Conservation (phyloP, 768 basidiomycete species). For the Serendipita sp. region DNA sequence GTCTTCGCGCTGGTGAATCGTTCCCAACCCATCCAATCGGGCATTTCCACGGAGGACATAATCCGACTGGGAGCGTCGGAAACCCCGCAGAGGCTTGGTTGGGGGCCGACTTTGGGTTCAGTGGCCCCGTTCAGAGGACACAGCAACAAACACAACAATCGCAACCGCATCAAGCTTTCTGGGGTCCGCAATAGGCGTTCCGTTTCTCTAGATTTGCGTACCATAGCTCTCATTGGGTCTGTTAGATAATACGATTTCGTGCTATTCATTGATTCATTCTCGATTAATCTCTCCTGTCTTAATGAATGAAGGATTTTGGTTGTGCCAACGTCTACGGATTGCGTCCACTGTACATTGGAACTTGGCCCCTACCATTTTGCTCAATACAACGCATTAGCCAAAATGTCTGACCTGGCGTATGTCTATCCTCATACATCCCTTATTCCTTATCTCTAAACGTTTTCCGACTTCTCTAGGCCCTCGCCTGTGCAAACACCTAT, state of each 20-base stretch:
- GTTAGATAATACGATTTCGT: background rate
- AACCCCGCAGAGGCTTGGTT: conserved; percentile 1
- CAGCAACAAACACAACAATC: no score
- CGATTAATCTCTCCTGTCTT: no score
- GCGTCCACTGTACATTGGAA: background rate
- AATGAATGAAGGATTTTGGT: no score
- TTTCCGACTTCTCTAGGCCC: background rate
- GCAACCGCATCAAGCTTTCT: background rate
- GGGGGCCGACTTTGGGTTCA: background rate
- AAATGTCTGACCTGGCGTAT: background rate
- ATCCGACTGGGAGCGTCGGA: background rate
- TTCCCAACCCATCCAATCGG: conserved; percentile 1
- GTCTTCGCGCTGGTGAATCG: background rate
- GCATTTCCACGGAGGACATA: background rate
- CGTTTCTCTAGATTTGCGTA: background rate
- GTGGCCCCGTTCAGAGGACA: background rate
- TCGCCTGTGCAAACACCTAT: background rate
- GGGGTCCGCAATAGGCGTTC: background rate
- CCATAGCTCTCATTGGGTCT: no score
- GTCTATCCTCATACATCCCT: background rate
- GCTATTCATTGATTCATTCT: background rate
- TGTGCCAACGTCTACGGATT: background rate
- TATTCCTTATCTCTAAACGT: background rate
- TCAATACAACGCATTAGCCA: background rate
- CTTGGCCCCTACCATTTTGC: background rate